phyloP scores from a whole-genome alignment of 1,139 yeast genomes.

The Sugiyamaella japonica region DNA sequence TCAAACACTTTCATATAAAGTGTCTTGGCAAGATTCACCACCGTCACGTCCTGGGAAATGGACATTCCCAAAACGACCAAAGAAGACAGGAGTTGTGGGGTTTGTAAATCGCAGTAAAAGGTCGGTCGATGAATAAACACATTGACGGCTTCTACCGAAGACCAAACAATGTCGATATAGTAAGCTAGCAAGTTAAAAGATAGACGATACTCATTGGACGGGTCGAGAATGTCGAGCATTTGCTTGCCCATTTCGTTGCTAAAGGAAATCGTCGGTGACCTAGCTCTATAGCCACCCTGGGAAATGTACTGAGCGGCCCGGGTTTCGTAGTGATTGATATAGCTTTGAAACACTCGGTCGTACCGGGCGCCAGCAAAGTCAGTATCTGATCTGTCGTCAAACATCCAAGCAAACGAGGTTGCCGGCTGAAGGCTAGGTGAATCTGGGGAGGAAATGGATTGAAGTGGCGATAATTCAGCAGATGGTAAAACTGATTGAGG shows the following conservation, averaged over 20 bases:
- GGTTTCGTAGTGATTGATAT: conserved; percentile 12
- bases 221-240: conserved; percentile 19
- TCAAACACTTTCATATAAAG: conserved; percentile 24
- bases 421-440: conserved; percentile 15
- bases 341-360: conserved; percentile 20
- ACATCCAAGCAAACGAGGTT: conserved; percentile 33
- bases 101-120: conserved; percentile 40
- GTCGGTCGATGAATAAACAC: conserved; percentile 45
- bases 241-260: conserved; percentile 8
- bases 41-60: conserved; percentile 22
- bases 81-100: conserved; percentile 41
- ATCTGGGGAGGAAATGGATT: conserved; percentile 9
- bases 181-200: conserved; percentile 20
- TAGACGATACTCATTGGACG: conserved; percentile 12
- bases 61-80: conserved; percentile 46
- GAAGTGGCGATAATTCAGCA: conserved; percentile 12
- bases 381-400: conserved; percentile 30
- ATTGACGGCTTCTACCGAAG: conserved; percentile 27
- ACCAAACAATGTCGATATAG: conserved; percentile 33
- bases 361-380: conserved; percentile 23
- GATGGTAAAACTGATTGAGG: neutral
- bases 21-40: conserved; percentile 24
- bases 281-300: conserved; percentile 14
- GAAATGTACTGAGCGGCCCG: conserved; percentile 12
- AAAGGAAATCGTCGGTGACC: conserved; percentile 8